Evolutionary conservation across 495 filamentous ascomycete species (phyloP).

Genomic region (Neurospora sp.): DNA sequence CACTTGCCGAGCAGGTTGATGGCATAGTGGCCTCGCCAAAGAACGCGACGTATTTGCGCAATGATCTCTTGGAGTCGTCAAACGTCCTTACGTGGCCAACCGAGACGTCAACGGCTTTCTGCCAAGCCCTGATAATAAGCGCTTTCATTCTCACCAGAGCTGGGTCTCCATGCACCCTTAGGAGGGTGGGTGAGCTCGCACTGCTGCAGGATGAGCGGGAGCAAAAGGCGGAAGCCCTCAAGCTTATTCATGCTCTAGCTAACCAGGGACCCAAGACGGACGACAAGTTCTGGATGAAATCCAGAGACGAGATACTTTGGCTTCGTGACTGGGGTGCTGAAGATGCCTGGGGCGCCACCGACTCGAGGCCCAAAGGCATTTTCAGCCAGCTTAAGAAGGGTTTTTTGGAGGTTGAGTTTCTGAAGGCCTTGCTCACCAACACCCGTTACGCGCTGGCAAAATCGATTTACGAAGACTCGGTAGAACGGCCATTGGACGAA

Average conservation of each 20-base stretch:
- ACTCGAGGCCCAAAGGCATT: slow-evolving; percentile 44
- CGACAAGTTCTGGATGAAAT: slow-evolving; percentile 56
- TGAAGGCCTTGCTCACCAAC: slow-evolving; percentile 62
- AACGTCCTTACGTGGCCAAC: slow-evolving; percentile 62
- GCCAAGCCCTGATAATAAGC: slow-evolving; percentile 61
- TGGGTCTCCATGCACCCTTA: slow-evolving; percentile 49
- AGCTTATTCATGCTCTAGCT: slow-evolving; percentile 45
- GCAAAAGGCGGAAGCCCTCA: slow-evolving; percentile 54
- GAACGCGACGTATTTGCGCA: slow-evolving; percentile 37
- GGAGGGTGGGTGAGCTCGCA: slow-evolving; percentile 47
- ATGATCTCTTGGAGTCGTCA: slow-evolving; percentile 45
- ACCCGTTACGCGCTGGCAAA: slow-evolving; percentile 57
- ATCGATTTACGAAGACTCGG: slow-evolving; percentile 54
- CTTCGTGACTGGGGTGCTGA: slow-evolving; percentile 66
- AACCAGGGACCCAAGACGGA: slow-evolving; percentile 45
- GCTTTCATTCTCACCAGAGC: slow-evolving; percentile 51
- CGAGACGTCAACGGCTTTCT: slow-evolving; percentile 46
- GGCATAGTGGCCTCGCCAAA: slow-evolving; percentile 23
- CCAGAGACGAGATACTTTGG: slow-evolving; percentile 66
- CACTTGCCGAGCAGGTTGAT: slow-evolving; percentile 24
- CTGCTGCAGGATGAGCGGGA: slow-evolving; percentile 50
- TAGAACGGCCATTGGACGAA: slow-evolving; percentile 39
- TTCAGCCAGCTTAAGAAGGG: slow-evolving; percentile 57
- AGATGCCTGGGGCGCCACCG: slow-evolving; percentile 18
- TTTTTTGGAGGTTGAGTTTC: slow-evolving; percentile 60